These are phyloP conservation scores for Phellopilus nigrolimitatus DNA, from an alignment of 1,284 basidiomycete genomes.

Conservation along the genomic window DNA sequence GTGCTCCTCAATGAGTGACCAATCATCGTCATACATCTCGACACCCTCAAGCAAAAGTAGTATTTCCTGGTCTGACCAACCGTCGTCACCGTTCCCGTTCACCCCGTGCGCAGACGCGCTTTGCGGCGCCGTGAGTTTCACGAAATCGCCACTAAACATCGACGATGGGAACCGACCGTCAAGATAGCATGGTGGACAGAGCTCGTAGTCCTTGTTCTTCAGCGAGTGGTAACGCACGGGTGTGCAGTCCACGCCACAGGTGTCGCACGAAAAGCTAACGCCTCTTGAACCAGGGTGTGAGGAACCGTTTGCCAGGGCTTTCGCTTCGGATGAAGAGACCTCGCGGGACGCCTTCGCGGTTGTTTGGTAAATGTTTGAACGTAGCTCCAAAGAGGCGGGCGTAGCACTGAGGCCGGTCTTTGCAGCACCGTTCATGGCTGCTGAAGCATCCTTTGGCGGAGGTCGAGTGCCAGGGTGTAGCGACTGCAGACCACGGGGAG, in stretches of 20 bases:
- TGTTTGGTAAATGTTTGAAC: slow-evolving; percentile 85
- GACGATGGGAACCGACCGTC: slow-evolving; percentile 94
- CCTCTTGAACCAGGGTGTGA: slow-evolving; percentile 38
- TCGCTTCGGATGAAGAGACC: slow-evolving; percentile 62
- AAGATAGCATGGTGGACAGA: slow-evolving; percentile 89
- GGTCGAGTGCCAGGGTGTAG: slow-evolving; percentile 87
- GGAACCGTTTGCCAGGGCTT: slow-evolving; percentile 54
- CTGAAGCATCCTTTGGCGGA: slow-evolving; percentile 35
- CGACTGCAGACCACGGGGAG: slow-evolving; percentile 92
- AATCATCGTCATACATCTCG: slow-evolving; percentile 98
- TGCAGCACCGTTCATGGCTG: slow-evolving; percentile 47
- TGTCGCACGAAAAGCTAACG: slow-evolving; percentile 80
- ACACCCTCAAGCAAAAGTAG: slow-evolving; percentile 88
- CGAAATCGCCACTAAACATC: slow-evolving; percentile 98
- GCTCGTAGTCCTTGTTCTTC: slow-evolving; percentile 87
- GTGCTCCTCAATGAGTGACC: slow-evolving; percentile 88
- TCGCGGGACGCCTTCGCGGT: slow-evolving; percentile 75
- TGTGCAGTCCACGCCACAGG: slow-evolving; percentile 92
- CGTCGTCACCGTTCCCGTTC: slow-evolving; percentile 48
- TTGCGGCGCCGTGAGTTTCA: slow-evolving; percentile 65
- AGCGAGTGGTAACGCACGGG: slow-evolving; percentile 87
- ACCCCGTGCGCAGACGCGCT: slow-evolving; percentile 38
- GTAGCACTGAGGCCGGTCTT: slow-evolving; percentile 41
- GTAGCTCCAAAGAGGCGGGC: slow-evolving; percentile 79
- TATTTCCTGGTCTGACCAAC: slow-evolving; percentile 92